Evolutionary conservation across 345 rosid genomes (phyloP).

Genomic region (Excoecaria agallocha): DNA sequence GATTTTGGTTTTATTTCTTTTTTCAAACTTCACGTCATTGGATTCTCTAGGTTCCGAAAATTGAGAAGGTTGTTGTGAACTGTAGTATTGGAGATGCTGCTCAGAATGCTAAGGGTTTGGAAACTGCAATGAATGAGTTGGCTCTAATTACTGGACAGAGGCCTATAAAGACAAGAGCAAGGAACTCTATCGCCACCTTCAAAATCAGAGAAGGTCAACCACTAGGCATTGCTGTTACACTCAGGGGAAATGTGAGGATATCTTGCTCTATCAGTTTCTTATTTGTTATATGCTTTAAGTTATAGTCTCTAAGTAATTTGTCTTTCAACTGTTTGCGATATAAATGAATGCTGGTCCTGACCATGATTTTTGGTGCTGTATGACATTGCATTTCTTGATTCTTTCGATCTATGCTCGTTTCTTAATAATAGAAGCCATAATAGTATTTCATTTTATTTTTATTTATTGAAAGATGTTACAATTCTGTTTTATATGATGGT

Average conservation of each 20-base stretch:
- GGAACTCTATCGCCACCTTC: constrained; percentile 74
- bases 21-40: background rate
- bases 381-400: background rate
- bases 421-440: background rate
- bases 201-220: constrained; percentile 93
- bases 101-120: constrained; percentile 86
- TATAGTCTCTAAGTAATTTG: background rate
- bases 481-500: background rate
- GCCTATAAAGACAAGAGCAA: constrained; percentile 80
- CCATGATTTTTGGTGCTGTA: background rate
- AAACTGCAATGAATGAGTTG: constrained; percentile 75
- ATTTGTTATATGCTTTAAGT: background rate
- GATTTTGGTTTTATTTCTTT: background rate
- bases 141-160: constrained; percentile 85
- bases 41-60: constrained; percentile 63
- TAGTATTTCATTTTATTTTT: background rate
- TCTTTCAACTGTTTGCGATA: background rate
- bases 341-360: background rate
- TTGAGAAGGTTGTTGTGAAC: constrained; percentile 80
- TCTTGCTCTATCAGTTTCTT: constrained; percentile 2
- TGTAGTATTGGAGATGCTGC: constrained; percentile 98
- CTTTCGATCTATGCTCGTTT: background rate
- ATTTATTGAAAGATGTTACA: background rate
- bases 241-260: constrained; percentile 75
- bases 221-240: constrained; percentile 83